Evolutionary conservation across 345 rosid species (phyloP), one percentile per base, ranked within the genome.

Genomic region (Brassica carinata): DNA sequence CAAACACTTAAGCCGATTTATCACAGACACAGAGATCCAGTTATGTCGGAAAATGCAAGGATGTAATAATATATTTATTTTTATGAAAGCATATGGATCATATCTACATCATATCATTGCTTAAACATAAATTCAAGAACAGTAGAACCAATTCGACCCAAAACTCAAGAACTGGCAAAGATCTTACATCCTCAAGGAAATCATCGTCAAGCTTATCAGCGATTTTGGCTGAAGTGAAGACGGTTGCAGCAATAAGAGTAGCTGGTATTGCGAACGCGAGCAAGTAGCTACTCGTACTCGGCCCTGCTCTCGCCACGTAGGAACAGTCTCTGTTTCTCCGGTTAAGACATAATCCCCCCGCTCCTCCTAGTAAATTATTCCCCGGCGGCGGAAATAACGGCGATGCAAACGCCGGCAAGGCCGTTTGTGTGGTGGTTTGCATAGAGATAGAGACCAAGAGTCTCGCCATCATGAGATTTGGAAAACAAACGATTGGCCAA

Each of bases 141-240:
- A 58, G 2, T 38, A 26, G 23, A 29, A 78, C 48, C 43, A 70
- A 36, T 1, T 15, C 36, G 15, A 27, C 15, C 57, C 57, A 65
- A 58, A 40, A 29, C 11, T 62, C 48, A 33, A 45, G 53, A 43
- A 11, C 53, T 9, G 15, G 61, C 45, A 61, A 19, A 30, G 2
- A 69, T 15, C 48, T 76, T 81, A 92, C 98, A 88, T 92, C 94
- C 71, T 94, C 95, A 3, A 92, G 88, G 74, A 81, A 94, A 45
- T 91, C 85, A 29, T 71, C 30, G 69, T 92, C 97, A 73, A 92
- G 97, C 83, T 83, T 83, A 77, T 92, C 97, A 69, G 93, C 87
- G 48, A 94, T 81, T 83, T 71, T 87, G 9, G 84, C 71, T 11
- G 97, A 89, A 79, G 92, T 81, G 63, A 91, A 85, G 81, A 90